Conservation (phyloP, 495 filamentous ascomycete genomes). For the Penicillium simplicissimum region DNA sequence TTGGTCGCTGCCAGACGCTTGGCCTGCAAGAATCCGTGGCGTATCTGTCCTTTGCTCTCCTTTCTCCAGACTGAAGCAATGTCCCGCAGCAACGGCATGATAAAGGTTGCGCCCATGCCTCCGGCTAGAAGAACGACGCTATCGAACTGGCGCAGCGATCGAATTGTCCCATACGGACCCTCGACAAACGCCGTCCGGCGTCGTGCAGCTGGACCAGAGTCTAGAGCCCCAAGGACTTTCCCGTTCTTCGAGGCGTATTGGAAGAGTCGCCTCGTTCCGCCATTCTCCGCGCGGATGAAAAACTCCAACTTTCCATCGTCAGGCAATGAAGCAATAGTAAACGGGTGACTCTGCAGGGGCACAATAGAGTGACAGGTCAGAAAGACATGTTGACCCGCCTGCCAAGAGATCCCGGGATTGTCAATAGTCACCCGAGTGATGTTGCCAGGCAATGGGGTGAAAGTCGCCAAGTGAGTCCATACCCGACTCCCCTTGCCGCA, state of each 20-base stretch:
- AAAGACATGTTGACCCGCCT: constrained; percentile 76
- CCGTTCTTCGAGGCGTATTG: constrained; percentile 56
- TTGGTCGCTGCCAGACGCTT: constrained; percentile 53
- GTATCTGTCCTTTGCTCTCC: constrained; percentile 11
- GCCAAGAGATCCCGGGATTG: constrained; percentile 70
- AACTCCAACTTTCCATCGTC: constrained; percentile 64
- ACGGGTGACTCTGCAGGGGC: constrained; percentile 75
- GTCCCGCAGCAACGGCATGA: constrained; percentile 53
- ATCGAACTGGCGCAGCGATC: constrained; percentile 56
- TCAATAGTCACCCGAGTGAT: constrained; percentile 70
- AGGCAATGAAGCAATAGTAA: constrained; percentile 71
- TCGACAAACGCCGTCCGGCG: constrained; percentile 39
- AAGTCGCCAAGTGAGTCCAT: constrained; percentile 53
- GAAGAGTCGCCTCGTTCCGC: constrained; percentile 69
- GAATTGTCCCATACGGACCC: constrained; percentile 55
- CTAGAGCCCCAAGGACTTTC: constrained; percentile 17
- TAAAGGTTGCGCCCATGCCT: constrained; percentile 57
- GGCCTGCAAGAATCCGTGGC: neutral
- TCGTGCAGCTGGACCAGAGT: constrained; percentile 10
- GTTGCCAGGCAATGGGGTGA: constrained; percentile 61
- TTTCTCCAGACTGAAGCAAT: constrained; percentile 43
- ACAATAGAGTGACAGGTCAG: constrained; percentile 69
- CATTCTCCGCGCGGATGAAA: constrained; percentile 67
- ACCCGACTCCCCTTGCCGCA: constrained; percentile 15
- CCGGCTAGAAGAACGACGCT: constrained; percentile 64